Evolutionary conservation across 805 yeast genomes (phyloP), one percentile per base, ranked within the genome.

Genomic region (Candida ascalaphidarum): DNA sequence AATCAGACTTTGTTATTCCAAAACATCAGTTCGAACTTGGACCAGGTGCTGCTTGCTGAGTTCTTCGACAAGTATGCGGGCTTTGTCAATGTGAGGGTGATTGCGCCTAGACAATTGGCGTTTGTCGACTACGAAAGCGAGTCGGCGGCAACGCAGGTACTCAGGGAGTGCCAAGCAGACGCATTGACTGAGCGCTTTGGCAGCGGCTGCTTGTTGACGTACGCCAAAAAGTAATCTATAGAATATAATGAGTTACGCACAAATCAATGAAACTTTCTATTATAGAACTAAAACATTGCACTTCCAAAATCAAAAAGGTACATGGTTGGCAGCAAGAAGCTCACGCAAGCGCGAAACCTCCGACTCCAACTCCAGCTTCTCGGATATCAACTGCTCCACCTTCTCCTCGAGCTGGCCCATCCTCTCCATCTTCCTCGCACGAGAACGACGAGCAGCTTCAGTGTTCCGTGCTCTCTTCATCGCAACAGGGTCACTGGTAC

Each of bases 401-500:
- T 74, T 76, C 14, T 57, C 73, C 58, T 88, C 96, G 51, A 88
- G 64, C 52, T 83, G 89, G 35, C 58, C 45, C 84, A 88, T 81
- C 55, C 94, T 74, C 53, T 82, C 82, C 77, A 81, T 77, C 58
- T 88, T 85, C 54, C 95, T 76, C 14, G 96, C 96, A 48, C 96
- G 70, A 16, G 95, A 85, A 50, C 96, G 74, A 56, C 96, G 77
- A 6, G 96, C 96, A 41, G 97, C 96, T 52, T 86, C 95, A n/a
- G 89, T 89, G 70, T 92, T 89, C 58, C 89, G 78, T 7, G 97
- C 97, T 52, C 97, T 78, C 64, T 89, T 89, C 45, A 81, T 54
- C 25, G 84, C 73, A 32, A 69, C 71, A n/a, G 79, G 73, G 53
- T 86, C 95, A 13, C 30, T 19, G 25, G 68, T 71, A 18, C 72